Evolutionary conservation across 495 filamentous ascomycete species (phyloP).

Genomic region (Aspergillus wentii): DNA sequence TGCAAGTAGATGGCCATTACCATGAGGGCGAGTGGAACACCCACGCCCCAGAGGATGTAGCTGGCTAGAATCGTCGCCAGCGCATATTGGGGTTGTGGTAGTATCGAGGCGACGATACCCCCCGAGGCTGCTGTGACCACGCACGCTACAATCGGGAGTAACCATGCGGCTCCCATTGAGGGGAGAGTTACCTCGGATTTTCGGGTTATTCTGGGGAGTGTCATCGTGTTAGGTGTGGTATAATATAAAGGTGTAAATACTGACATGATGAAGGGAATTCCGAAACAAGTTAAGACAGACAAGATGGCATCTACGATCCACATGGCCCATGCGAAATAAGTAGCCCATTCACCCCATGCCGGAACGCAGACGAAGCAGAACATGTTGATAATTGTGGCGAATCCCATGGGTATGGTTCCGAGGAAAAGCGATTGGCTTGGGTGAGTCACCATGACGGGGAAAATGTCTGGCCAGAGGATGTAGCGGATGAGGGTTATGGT

Average conservation of each 20-base stretch:
- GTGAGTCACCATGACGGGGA: conserved; percentile 50
- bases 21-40: conserved; percentile 49
- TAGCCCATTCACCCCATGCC: conserved; percentile 38
- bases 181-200: conserved; percentile 24
- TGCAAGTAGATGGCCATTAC: conserved; percentile 58
- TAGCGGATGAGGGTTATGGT: conserved; percentile 51
- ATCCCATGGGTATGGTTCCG: conserved; percentile 58
- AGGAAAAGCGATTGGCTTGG: conserved; percentile 58
- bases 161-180: conserved; percentile 54
- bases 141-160: conserved; percentile 55
- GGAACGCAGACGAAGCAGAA: conserved; percentile 50
- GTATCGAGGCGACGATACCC: conserved; percentile 46
- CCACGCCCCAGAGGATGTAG: conserved; percentile 58
- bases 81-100: conserved; percentile 47
- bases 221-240: no score
- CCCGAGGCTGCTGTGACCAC: conserved; percentile 58
- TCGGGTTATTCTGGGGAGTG: conserved; percentile 28
- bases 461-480: conserved; percentile 52
- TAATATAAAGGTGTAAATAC: no score
- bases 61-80: conserved; percentile 51
- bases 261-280: conserved; percentile 53
- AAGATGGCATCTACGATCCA: conserved; percentile 57
- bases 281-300: conserved; percentile 44
- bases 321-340: conserved; percentile 43
- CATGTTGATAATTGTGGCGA: conserved; percentile 60